Percentiles rank a stretch among this genome's conserved stretches.
Conservation (phyloP, 1,139 yeast genomes). For the Blastobotrys indianensis region DNA sequence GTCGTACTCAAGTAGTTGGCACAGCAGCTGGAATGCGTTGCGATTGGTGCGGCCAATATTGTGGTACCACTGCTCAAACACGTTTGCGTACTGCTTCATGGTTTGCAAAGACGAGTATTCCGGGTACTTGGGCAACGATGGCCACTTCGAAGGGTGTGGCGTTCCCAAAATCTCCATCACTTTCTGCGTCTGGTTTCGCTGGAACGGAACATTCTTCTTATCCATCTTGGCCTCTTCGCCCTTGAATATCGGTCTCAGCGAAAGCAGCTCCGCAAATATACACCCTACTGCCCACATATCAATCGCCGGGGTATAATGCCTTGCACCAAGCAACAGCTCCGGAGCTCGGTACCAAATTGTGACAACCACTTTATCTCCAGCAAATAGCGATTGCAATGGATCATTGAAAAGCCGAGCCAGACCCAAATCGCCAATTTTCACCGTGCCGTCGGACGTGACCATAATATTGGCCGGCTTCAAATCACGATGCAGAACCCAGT, state of each 20-base stretch:
- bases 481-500: slow-evolving; percentile 94
- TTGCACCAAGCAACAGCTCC: slow-evolving; percentile 79
- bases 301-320: slow-evolving; percentile 92
- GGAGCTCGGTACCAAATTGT: slow-evolving; percentile 99
- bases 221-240: slow-evolving; percentile 98
- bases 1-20: slow-evolving; percentile 67
- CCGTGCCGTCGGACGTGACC: slow-evolving; percentile 85
- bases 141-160: slow-evolving; percentile 73
- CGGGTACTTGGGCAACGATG: slow-evolving; percentile 70
- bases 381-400: slow-evolving; percentile 80
- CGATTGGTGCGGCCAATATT: slow-evolving; percentile 69
- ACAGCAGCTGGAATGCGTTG: slow-evolving; percentile 59
- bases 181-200: slow-evolving; percentile 83
- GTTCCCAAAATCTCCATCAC: slow-evolving; percentile 88
- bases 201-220: slow-evolving; percentile 89
- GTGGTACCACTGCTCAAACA: slow-evolving; percentile 77
- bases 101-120: slow-evolving; percentile 67
- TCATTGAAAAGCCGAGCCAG: slow-evolving; percentile 85
- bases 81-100: slow-evolving; percentile 60
- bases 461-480: slow-evolving; percentile 96
- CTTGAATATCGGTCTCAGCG: slow-evolving; percentile 87
- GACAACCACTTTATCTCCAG: slow-evolving; percentile 96
- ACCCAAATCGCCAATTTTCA: slow-evolving; percentile 94
- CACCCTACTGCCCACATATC: slow-evolving; percentile 98
- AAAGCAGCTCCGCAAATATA: slow-evolving; percentile 83